Base-by-base conservation (phyloP, 2,329 filamentous ascomycete species). In the Neonectria ditissima region DNA sequence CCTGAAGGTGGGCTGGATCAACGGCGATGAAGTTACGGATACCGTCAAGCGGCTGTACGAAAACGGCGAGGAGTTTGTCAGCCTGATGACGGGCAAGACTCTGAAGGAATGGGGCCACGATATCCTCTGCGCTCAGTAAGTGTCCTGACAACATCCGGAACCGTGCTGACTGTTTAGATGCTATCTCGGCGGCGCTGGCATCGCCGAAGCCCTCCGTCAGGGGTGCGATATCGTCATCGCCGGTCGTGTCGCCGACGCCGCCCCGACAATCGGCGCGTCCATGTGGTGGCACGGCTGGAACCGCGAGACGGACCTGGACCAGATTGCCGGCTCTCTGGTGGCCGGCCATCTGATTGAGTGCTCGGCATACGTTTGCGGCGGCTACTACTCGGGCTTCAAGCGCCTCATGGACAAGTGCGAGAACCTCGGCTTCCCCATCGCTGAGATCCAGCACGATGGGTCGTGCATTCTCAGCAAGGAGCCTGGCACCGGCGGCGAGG, bases 251-350 rank as follows among this genome's bases (percentile, higher is more conserved):
- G 78, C 80, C 1, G 82, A 83, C 62, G 82, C 83, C 1, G 80
- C 78, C 2, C 82, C 82, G 0, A 84, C 86, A 0, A 85, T 87
- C 52, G 85, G 81, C 0, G 83, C 83, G 0, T 84, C 84, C 0
- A 81, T 80, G 75, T 87, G 79, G 74, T 87, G 84, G 84, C 79
- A 87, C 63, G 72, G 77, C 2, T 88, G 85, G 86, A 62, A 67
- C 1, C 78, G 81, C 16, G 79, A 75, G 55, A 68, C 65, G 0
- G 77, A 82, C 44, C 83, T 81, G 43, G 80, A 86, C 63, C 66
- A 74, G 37, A 77, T 87, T 11, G 85, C 84, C 0, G 80, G 81
- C 1, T 75, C 82, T 1, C 71, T 86, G 1, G 75, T 86, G 26
- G 82, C 82, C 1, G 83, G 83, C 1, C 82, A 86, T 70, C 65